A percentile compares a stretch with the other conserved stretches of the same genome.
Evolutionary conservation across 1,284 basidiomycete genomes (phyloP).

Genomic region (Cryptococcus jaspeensis): DNA sequence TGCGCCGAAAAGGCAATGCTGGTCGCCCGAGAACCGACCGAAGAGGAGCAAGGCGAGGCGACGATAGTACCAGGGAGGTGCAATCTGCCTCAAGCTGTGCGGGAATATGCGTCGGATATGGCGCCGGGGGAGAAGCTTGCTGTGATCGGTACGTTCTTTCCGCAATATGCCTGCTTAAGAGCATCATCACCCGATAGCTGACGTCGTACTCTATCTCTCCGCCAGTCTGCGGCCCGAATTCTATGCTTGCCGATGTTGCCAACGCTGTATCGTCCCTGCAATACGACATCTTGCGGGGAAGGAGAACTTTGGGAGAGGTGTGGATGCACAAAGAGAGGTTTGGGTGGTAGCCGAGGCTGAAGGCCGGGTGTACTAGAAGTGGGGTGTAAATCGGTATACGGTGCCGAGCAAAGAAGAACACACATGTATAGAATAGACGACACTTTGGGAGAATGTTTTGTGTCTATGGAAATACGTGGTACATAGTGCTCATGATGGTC

Average conservation of each 20-base stretch:
- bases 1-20: too few species aligned
- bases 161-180: background rate
- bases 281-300: background rate
- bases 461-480: too few species aligned
- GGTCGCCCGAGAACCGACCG: too few species aligned
- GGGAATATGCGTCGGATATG: background rate
- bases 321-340: slow-evolving; percentile 9
- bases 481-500: too few species aligned
- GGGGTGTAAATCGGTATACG: too few species aligned
- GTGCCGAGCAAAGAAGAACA: too few species aligned
- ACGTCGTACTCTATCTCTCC: background rate
- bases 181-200: background rate
- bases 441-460: too few species aligned
- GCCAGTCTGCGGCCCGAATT: slow-evolving; percentile 4
- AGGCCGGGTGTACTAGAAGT: too few species aligned
- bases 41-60: background rate
- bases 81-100: background rate
- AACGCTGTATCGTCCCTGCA: background rate
- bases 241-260: slow-evolving; percentile 2
- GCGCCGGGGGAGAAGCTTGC: background rate
- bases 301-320: slow-evolving; percentile 1
- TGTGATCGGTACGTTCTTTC: slow-evolving; percentile 1
- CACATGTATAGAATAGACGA: too few species aligned
- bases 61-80: background rate
- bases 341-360: background rate